These are phyloP conservation scores for Mycena epipterygia DNA, from an alignment of 768 basidiomycete species.

Conservation along the genomic window DNA sequence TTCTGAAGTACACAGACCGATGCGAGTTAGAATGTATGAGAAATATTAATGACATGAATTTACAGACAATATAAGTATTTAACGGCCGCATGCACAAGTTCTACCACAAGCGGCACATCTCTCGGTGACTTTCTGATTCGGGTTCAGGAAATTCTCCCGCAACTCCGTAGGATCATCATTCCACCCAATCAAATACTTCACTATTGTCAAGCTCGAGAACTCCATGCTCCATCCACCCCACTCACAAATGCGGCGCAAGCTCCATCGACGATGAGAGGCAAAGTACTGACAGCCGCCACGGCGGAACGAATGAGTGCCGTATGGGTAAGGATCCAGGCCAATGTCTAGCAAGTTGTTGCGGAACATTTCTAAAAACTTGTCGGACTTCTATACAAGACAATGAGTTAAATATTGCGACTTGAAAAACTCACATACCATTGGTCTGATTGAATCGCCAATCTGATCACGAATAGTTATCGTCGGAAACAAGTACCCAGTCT, in stretches of 20 bases:
- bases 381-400: conserved; percentile 43
- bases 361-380: conserved; percentile 54
- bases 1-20: no score
- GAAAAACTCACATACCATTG: conserved; percentile 40
- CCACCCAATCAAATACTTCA: conserved; percentile 57
- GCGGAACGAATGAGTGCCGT: conserved; percentile 58
- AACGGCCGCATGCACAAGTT: conserved; percentile 43
- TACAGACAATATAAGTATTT: no score
- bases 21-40: no score
- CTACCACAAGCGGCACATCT: conserved; percentile 47
- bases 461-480: no score
- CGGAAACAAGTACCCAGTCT: conserved; percentile 50
- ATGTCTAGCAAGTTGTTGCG: conserved; percentile 57
- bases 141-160: conserved; percentile 54
- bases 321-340: conserved; percentile 48
- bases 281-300: conserved; percentile 58
- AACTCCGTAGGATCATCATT: conserved; percentile 50
- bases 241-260: conserved; percentile 53
- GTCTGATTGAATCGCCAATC: conserved; percentile 33
- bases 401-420: not conserved
- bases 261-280: conserved; percentile 47
- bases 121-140: conserved; percentile 38
- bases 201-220: conserved; percentile 54
- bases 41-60: no score
- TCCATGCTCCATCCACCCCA: conserved; percentile 63